Base-by-base conservation (phyloP, 345 rosid genomes). In the Murraya paniculata region DNA sequence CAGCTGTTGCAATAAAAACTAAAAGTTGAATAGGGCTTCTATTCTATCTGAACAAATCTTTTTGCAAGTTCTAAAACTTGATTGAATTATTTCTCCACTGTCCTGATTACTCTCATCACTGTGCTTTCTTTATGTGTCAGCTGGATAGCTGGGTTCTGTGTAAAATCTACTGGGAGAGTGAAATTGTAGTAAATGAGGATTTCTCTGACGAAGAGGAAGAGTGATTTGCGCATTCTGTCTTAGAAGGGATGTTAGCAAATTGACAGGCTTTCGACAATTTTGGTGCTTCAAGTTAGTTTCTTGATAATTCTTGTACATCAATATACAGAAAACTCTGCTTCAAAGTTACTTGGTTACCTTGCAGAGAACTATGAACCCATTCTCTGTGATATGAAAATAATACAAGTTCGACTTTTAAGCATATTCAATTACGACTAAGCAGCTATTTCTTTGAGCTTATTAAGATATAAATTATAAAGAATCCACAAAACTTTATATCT, bases 111-210 rank as follows among this genome's bases (percentile, higher is more conserved):
- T 58, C 65, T 33, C 21, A 14, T 31, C 30, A n/a, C 50, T 25
- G 39, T 19, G 58, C 50, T 53, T 53, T 16, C 45, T 16, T 60
- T 68, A 21, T 55, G 56, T 68, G 21, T 67, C 71, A 79, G 67
- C 41, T 35, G 11, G 80, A 66, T 7, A 21, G 64, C 27, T 56
- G 70, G 79, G 72, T 78, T 60, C 28, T 77, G 5, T 57, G 25
- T 73, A 33, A 39, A 73, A 24, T 77, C 48, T 64, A 68, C 55
- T 28, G 80, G n/a, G 3, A 18, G 8, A 24, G 22, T 36, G 72
- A 76, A 33, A 16, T 35, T n/a, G 57, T 33, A 27, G 22, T 25
- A 64, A 31, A 66, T 57, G 19, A 56, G 68, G 74, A 78, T 48
- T 64, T 76, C 7, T 78, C 57, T 4, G 50, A 67, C 16, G 66